These are phyloP conservation scores for Microcos paniculata DNA, from an alignment of 345 rosid genomes.

Conservation along the genomic window DNA sequence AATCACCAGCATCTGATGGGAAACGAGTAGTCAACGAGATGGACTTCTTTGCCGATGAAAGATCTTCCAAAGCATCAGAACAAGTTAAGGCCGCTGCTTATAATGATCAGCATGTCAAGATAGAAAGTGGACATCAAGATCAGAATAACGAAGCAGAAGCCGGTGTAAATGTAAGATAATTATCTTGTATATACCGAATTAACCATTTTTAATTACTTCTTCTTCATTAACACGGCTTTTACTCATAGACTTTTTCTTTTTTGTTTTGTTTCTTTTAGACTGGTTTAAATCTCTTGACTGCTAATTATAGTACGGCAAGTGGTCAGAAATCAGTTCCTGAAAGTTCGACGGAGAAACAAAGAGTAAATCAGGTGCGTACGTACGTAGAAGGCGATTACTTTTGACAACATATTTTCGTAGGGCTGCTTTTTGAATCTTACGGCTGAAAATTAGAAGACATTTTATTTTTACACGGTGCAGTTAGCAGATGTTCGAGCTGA, in stretches of 20 bases:
- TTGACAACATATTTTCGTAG: not conserved
- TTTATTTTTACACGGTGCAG: constrained; percentile 19
- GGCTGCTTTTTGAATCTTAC: not conserved
- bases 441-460: not conserved
- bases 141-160: not conserved
- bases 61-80: not conserved
- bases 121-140: not conserved
- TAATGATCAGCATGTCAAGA: not conserved
- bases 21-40: constrained; percentile 30
- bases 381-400: no score
- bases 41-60: constrained; percentile 36
- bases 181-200: not conserved
- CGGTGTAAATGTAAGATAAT: constrained; percentile 25
- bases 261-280: constrained; percentile 30
- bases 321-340: constrained; percentile 29
- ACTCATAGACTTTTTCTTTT: not conserved
- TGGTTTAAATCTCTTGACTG: constrained; percentile 43
- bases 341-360: constrained; percentile 24
- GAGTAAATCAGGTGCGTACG: constrained; percentile 33
- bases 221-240: not conserved
- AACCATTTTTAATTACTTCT: not conserved
- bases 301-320: constrained; percentile 23
- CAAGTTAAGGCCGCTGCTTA: not conserved
- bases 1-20: constrained; percentile 3
- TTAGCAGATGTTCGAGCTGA: constrained; percentile 38